phyloP scores from a whole-genome alignment of 2,329 filamentous ascomycete genomes.

The Pseudogymnoascus sp. region DNA sequence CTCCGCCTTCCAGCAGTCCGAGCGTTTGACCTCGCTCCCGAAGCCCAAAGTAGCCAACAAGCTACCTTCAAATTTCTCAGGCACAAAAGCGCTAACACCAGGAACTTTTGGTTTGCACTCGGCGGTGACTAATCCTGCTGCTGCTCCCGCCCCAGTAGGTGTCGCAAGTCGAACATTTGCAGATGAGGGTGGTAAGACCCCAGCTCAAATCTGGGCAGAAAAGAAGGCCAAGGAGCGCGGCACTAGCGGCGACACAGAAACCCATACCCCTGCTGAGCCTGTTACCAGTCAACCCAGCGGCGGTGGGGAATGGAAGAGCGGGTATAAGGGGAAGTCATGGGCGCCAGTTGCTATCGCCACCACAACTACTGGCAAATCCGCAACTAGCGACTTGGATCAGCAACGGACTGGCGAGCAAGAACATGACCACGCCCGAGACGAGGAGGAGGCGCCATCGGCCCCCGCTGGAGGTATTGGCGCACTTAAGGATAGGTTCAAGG shows the following conservation, averaged over 20 bases:
- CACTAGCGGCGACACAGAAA: constrained; percentile 41
- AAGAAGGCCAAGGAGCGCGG: constrained; percentile 79
- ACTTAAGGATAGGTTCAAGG: constrained; percentile 75
- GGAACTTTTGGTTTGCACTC: constrained; percentile 58
- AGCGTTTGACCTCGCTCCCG: constrained; percentile 75
- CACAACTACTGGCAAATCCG: constrained; percentile 50
- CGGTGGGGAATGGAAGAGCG: constrained; percentile 75
- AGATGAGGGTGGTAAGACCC: constrained; percentile 89
- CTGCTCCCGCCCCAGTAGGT: constrained; percentile 54
- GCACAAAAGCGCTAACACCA: constrained; percentile 82
- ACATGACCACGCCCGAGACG: constrained; percentile 36
- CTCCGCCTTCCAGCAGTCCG: constrained; percentile 64
- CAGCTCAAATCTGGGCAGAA: constrained; percentile 94
- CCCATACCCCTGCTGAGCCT: constrained; percentile 41
- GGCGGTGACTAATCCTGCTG: constrained; percentile 41
- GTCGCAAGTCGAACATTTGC: constrained; percentile 87
- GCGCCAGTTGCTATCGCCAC: constrained; percentile 64
- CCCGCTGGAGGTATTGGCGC: constrained; percentile 60
- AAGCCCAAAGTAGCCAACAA: constrained; percentile 94
- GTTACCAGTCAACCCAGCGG: constrained; percentile 64
- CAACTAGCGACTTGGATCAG: constrained; percentile 38
- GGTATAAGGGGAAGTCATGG: constrained; percentile 86
- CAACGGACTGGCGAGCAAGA: constrained; percentile 55
- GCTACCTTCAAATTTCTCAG: constrained; percentile 68
- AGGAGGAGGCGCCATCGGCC: constrained; percentile 44